phyloP scores from a whole-genome alignment of 306 rosid genomes.

The Abrus precatorius region DNA sequence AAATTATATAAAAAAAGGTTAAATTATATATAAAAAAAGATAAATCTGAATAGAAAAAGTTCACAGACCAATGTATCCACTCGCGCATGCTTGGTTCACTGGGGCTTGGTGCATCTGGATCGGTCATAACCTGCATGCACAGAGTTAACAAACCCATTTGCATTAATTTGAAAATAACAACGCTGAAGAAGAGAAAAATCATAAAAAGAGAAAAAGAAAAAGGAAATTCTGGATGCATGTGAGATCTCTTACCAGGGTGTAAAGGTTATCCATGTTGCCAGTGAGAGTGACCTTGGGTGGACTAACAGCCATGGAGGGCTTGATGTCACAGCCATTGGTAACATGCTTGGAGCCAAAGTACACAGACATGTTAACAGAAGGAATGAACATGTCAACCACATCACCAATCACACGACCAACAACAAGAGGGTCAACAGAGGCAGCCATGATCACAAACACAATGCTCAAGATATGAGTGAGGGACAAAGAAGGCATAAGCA shows the following conservation, averaged over 20 bases:
- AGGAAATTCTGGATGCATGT: slow-evolving; percentile 42
- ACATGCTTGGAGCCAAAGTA: slow-evolving; percentile 79
- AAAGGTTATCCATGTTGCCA: slow-evolving; percentile 65
- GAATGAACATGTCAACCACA: slow-evolving; percentile 86
- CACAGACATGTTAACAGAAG: slow-evolving; percentile 69
- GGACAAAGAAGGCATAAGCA: neutral
- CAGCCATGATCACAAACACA: slow-evolving; percentile 56
- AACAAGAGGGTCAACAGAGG: slow-evolving; percentile 82
- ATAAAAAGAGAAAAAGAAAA: neutral
- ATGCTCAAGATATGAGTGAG: neutral
- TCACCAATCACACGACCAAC: slow-evolving; percentile 92
- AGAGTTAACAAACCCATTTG: too few relatives aligned
- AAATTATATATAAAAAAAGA: too few relatives aligned
- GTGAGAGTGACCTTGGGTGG: slow-evolving; percentile 73
- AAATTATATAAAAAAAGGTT: neutral
- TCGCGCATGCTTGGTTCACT: slow-evolving; percentile 94
- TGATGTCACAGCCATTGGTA: slow-evolving; percentile 86
- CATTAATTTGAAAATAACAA: neutral
- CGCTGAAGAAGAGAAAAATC: neutral
- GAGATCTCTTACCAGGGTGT: slow-evolving; percentile 67
- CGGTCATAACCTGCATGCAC: slow-evolving; percentile 82
- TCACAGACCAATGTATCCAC: slow-evolving; percentile 78
- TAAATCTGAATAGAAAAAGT: neutral
- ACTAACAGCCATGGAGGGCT: slow-evolving; percentile 68
- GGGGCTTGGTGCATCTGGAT: slow-evolving; percentile 96